Conservation (phyloP, 2,329 filamentous ascomycete species). For the Fusarium ramigenum region DNA sequence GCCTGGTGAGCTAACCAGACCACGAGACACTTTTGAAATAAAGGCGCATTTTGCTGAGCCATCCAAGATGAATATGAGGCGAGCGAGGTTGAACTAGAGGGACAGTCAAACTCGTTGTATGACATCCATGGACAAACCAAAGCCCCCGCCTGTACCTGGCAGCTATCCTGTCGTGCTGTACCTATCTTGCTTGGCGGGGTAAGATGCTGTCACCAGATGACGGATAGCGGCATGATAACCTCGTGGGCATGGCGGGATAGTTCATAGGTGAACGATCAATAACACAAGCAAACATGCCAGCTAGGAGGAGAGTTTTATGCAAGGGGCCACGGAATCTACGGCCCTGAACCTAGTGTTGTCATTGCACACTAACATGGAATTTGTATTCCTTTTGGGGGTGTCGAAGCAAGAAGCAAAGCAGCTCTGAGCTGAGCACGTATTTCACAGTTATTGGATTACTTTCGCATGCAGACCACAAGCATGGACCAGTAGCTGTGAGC, state of each 20-base stretch:
- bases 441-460: constrained; percentile 12
- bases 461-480: constrained; percentile 10
- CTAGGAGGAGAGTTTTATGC: constrained; percentile 29
- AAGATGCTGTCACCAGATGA: neutral
- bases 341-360: constrained; percentile 13
- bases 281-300: constrained; percentile 16
- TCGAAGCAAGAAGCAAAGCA: constrained; percentile 8
- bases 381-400: constrained; percentile 4
- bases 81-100: constrained; percentile 16
- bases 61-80: constrained; percentile 19
- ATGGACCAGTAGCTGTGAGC: constrained; percentile 4
- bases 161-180: neutral
- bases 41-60: constrained; percentile 28
- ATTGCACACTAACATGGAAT: neutral
- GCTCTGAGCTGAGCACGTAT: neutral
- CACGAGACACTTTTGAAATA: constrained; percentile 39
- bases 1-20: constrained; percentile 18
- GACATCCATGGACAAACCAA: neutral
- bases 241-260: constrained; percentile 23
- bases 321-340: constrained; percentile 21
- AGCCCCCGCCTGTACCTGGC: constrained; percentile 3
- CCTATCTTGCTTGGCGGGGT: constrained; percentile 25
- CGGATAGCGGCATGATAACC: constrained; percentile 23
- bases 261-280: constrained; percentile 16
- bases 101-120: constrained; percentile 13